Base-by-base conservation (phyloP, 148 eudicot genomes). In the Amaranthus hypochondriacus region DNA sequence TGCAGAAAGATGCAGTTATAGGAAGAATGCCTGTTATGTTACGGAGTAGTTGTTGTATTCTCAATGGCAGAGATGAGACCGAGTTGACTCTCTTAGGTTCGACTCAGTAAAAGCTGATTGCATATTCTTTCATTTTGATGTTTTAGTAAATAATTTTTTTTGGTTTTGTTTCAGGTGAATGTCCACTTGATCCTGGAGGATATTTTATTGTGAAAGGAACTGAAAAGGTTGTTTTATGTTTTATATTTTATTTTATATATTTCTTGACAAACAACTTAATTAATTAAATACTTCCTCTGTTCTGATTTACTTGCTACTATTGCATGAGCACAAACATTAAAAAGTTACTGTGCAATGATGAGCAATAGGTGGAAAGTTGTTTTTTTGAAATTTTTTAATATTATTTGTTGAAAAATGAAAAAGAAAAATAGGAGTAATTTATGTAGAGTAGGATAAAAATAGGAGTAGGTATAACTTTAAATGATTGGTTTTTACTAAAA, bases 141-240 rank as follows among this genome's bases (percentile, higher is more conserved):
- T 79, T 56, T 50, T 56, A 52, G 39, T 63, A 51, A 51, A 65
- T 8, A 15, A 10, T 62, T 77, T 1, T 62, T 58, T 62, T 48
- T 74, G 61, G 59, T 11, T 73, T 60, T 28, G 1, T 28, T 69
- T 55, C 65, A 94, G 98, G 99, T 71, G 99, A 96, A 79, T 96
- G 99, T 76, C 99, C 99, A 11, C 96, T 96, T 77, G 99, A 96
- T 85, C 99, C 99, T 56, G 99, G 99, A 76, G 99, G 97, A 49
- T 96, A 92, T 75, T 96, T 96, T 82, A 71, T 96, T 63, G 84
- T 96, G 72, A 96, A 89, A 80, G 99, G 99, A 82, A 89, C 84
- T 69, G 99, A 96, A 79, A 92, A 92, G 99, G 99, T 92, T 73
- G 70, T 12, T 50, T 51, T 57, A 2, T 64, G 52, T 56, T 11